Base-by-base conservation (phyloP, 495 filamentous ascomycete genomes). In the Lentithecium fluviatile region DNA sequence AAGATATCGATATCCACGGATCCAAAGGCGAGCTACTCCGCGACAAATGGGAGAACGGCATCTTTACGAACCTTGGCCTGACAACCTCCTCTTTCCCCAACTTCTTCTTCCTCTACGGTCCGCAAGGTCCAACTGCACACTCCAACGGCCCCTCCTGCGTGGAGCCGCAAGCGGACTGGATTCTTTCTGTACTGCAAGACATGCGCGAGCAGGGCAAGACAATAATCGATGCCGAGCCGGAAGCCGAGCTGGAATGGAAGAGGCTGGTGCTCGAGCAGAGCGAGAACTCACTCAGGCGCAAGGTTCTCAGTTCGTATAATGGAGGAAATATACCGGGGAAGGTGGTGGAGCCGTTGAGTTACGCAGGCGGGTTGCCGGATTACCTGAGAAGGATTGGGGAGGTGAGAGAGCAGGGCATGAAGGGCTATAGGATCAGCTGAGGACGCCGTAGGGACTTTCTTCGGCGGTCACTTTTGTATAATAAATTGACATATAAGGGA, bases 91-190 rank as follows among this genome's bases (percentile, higher is more conserved):
- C 59, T 2, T 74, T 73, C 37, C 75, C 74, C 13, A 76, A 78
- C 47, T 71, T 74, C 65, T 75, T 75, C 63, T 67, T 71, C 34
- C 64, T 74, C 36, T 70, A 67, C 32, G 75, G 75, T 1, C 75
- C 73, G 7, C 73, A 75, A 29, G 59, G 58, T 40, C 61, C 62
- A 24, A 67, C 60, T 48, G 69, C 51, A 15, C 37, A 56, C 24
- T 25, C 26, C 17, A 66, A 48, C 38, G 62, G 62, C 24, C 62
- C 62, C 12, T 10, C 15, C 2, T 56, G 38, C 58, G 58, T 40
- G 19, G 47, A 66, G 24, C 8, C 23, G 6, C 57, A 61, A 52
- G 62, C 12, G 5, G 42, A 51, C 29, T 62, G 48, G 48, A 15
- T 66, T 6, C 17, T 46, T 2, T 17, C 46, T 1, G 19, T 32